Percentiles rank a stretch among this genome's conserved stretches.
phyloP scores from a whole-genome alignment of 139 green algal species.

The Micromonas commoda region DNA sequence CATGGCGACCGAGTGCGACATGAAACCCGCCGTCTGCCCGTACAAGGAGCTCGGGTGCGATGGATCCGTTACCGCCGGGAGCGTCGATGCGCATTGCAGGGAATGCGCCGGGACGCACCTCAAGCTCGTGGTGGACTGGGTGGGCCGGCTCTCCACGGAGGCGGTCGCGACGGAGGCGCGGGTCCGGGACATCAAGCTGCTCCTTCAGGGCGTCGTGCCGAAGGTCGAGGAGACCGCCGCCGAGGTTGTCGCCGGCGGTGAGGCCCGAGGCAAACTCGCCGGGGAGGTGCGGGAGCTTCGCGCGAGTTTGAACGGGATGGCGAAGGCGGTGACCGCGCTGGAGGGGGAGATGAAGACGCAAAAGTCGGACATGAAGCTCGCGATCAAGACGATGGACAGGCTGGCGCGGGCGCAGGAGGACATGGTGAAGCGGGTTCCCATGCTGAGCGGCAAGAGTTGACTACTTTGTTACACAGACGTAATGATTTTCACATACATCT shows the following conservation, averaged over 20 bases:
- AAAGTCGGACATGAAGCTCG: not conserved
- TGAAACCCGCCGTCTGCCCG: not conserved
- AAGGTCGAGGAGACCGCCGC: not conserved
- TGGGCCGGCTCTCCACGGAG: not conserved
- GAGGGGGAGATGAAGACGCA: not conserved
- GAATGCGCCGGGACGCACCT: not conserved
- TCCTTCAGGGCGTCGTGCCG: too few relatives aligned
- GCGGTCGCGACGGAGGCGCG: not conserved
- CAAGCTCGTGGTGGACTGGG: not conserved
- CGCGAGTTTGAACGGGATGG: not conserved
- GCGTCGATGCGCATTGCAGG: not conserved
- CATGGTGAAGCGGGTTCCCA: too few relatives aligned
- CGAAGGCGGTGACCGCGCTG: not conserved
- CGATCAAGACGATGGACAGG: not conserved
- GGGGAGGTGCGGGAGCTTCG: too few relatives aligned
- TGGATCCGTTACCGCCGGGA: not conserved
- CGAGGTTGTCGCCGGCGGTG: not conserved
- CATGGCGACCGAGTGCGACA: not conserved
- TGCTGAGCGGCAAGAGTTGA: too few relatives aligned
- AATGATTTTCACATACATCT: too few relatives aligned
- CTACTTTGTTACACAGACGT: too few relatives aligned
- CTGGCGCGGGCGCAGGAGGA: too few relatives aligned
- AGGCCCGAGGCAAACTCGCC: not conserved
- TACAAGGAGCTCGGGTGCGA: not conserved
- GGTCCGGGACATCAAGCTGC: too few relatives aligned